These are phyloP conservation scores for Magnaporthiopsis rhizophila DNA, from an alignment of 2,329 filamentous ascomycete species.

Conservation along the genomic window DNA sequence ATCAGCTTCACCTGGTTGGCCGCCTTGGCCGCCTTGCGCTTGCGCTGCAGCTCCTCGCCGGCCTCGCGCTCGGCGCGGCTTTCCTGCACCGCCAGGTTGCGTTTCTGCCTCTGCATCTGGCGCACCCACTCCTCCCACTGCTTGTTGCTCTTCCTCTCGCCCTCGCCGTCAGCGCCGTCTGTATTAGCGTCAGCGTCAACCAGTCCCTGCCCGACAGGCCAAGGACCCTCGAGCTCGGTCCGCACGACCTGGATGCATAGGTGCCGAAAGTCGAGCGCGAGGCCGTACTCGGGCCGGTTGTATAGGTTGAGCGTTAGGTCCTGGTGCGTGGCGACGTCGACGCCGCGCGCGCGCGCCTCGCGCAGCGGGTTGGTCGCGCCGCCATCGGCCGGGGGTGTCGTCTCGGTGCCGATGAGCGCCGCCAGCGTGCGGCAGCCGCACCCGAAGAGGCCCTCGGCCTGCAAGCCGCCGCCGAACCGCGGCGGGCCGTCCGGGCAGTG, in stretches of 20 bases:
- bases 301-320: not conserved
- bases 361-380: not conserved
- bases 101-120: not conserved
- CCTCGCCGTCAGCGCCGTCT: not conserved
- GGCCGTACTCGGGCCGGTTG: not conserved
- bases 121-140: not conserved
- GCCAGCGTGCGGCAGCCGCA: not conserved
- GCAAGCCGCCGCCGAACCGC: not conserved
- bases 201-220: slow-evolving; percentile 2
- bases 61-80: not conserved
- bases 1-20: not conserved
- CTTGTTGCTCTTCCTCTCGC: not conserved
- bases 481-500: not conserved
- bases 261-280: not conserved
- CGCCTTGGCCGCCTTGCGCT: not conserved
- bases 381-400: not conserved
- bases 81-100: not conserved
- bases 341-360: not conserved
- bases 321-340: not conserved
- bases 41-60: not conserved
- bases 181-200: not conserved
- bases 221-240: not conserved
- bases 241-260: not conserved
- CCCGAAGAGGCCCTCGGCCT: not conserved
- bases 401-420: not conserved